Percentiles rank a stretch among this genome's conserved stretches.
Conservation (phyloP, 306 rosid genomes). For the Vachellia pachyceras region DNA sequence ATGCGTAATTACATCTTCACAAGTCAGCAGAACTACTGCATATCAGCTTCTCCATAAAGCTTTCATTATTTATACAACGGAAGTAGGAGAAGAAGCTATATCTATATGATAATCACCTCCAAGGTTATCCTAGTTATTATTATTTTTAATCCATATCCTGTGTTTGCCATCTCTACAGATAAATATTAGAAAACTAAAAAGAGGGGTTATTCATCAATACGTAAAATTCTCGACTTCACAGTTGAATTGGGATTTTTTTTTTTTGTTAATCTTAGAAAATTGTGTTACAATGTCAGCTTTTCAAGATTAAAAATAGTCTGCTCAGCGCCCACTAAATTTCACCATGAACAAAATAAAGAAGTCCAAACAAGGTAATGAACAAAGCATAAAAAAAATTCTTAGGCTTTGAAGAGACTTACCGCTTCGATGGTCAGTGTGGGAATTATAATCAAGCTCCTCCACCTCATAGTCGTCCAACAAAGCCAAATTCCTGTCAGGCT, state of each 20-base stretch:
- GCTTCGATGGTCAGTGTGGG: conserved; percentile 70
- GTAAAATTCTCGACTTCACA: background rate
- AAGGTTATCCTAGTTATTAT: background rate
- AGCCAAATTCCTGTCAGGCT: conserved; percentile 78
- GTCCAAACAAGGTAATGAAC: background rate
- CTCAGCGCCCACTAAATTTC: background rate
- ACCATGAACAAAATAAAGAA: background rate
- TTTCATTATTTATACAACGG: background rate
- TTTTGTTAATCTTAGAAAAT: background rate
- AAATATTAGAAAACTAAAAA: background rate
- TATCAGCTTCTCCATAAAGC: background rate
- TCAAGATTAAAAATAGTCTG: background rate
- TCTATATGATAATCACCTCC: background rate
- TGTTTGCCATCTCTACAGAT: background rate
- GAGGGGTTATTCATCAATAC: background rate
- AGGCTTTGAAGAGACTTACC: conserved; percentile 51
- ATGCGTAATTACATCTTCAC: background rate
- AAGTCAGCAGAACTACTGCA: background rate
- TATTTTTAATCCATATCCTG: background rate
- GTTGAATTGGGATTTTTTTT: background rate
- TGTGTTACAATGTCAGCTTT: background rate
- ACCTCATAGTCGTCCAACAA: conserved; percentile 81
- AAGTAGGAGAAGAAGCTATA: background rate
- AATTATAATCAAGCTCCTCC: conserved; percentile 64
- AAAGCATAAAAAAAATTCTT: background rate